Base-by-base conservation (phyloP, 306 rosid genomes). In the Sindora glabra region DNA sequence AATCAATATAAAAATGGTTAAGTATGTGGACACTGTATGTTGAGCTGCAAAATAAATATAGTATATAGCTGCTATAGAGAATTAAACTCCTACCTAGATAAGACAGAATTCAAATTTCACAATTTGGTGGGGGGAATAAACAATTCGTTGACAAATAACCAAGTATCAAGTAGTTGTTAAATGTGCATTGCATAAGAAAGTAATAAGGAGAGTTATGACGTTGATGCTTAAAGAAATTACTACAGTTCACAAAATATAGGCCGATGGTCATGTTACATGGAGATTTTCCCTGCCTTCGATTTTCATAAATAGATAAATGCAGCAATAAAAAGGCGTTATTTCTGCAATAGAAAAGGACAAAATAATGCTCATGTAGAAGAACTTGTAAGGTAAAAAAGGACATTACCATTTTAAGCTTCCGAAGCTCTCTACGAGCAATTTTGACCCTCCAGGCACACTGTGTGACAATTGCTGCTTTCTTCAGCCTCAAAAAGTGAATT, bases 371-470 rank as follows among this genome's bases (percentile, higher is more conserved):
- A 26, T 66, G 49, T 15, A 33, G 10, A 37, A 49, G 57, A 50
- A 63, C 50, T 27, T 57, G 39, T 62, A 26, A 32, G 62, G 24
- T 27, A 56, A 16, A 27, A 30, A 36, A 47, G 51, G 46, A 50
- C 63, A 37, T 50, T 25, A 92, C 99, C 95, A 80, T 79, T 71
- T 51, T 80, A 68, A 89, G 96, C 67, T 74, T 80, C 58, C 77
- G 73, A 65, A 89, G 69, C 70, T 83, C 92, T 70, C 64, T 77
- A 8, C 81, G 83, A 29, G 99, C 99, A 50, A 56, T 65, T 65
- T 75, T 73, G 73, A 75, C 77, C 59, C 99, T 83, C 83, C 83
- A 73, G 36, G 65, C 70, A 77, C 95, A 83, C 65, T 92, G 99
- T 41, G 62, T 52, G 26, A 30, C 22, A n/a, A 92, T 50, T 27